These are phyloP conservation scores for Beauveria asiatica DNA, from an alignment of 2,329 filamentous ascomycete species.

Conservation along the genomic window DNA sequence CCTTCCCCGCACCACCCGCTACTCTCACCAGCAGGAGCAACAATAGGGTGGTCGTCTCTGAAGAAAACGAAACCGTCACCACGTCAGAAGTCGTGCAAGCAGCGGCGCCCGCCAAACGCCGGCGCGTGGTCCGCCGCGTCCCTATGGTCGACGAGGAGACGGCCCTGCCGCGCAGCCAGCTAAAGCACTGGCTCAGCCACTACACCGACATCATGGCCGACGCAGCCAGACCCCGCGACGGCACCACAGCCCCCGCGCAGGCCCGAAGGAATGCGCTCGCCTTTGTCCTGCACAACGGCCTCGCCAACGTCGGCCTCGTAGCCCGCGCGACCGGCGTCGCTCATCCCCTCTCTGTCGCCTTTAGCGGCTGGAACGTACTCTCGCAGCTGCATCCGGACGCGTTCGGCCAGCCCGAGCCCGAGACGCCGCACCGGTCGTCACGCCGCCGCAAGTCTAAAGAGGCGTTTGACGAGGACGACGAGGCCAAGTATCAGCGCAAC, in stretches of 20 bases:
- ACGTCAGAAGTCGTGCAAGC: constrained; percentile 13
- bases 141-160: constrained; percentile 25
- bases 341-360: constrained; percentile 35
- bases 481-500: constrained; percentile 7
- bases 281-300: constrained; percentile 25
- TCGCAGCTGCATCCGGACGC: neutral
- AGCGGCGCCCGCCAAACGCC: constrained; percentile 12
- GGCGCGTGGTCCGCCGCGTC: neutral
- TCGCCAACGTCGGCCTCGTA: constrained; percentile 24
- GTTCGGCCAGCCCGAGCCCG: constrained; percentile 24
- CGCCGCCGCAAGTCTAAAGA: constrained; percentile 36
- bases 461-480: constrained; percentile 32
- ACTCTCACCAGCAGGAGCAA: too few relatives aligned
- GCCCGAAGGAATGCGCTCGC: constrained; percentile 30
- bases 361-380: constrained; percentile 25
- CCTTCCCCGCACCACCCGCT: neutral
- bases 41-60: neutral
- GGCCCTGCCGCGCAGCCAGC: constrained; percentile 26
- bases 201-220: constrained; percentile 49
- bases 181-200: constrained; percentile 32
- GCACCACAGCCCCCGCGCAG: constrained; percentile 22
- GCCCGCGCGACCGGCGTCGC: constrained; percentile 18
- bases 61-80: constrained; percentile 15
- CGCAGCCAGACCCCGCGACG: constrained; percentile 18
- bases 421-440: constrained; percentile 9